These are phyloP conservation scores for Pleurotus djamor DNA, from an alignment of 768 basidiomycete species.

Conservation along the genomic window DNA sequence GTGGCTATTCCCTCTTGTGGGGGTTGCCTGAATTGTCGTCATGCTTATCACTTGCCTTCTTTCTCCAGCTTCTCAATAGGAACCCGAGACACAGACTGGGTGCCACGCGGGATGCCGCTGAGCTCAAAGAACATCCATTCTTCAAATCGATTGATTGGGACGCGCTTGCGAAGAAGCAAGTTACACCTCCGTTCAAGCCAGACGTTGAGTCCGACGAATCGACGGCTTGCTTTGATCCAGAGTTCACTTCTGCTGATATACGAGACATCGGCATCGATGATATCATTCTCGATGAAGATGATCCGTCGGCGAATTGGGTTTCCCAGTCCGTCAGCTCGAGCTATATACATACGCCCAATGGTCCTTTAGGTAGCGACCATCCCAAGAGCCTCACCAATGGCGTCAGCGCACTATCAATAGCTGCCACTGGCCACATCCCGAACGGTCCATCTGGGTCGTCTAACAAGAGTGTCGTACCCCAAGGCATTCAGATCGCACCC, in stretches of 20 bases:
- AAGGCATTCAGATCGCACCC: constrained; percentile 53
- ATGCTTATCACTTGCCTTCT: constrained; percentile 14
- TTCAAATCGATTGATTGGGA: constrained; percentile 92
- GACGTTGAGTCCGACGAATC: constrained; percentile 97
- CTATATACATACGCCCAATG: constrained; percentile 66
- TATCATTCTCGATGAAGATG: constrained; percentile 55
- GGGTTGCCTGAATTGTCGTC: background rate
- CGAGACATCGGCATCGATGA: constrained; percentile 59
- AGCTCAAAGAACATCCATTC: constrained; percentile 95
- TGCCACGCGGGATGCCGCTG: constrained; percentile 84
- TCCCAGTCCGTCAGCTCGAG: constrained; percentile 39
- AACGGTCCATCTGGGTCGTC: constrained; percentile 17
- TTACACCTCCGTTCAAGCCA: constrained; percentile 97
- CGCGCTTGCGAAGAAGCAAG: constrained; percentile 81
- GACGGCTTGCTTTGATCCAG: constrained; percentile 97
- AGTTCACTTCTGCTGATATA: constrained; percentile 93
- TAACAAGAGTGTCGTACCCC: constrained; percentile 10
- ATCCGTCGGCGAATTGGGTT: constrained; percentile 74
- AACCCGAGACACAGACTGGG: constrained; percentile 98
- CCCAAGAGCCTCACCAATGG: constrained; percentile 8
- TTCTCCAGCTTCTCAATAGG: constrained; percentile 84
- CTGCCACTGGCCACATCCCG: constrained; percentile 11
- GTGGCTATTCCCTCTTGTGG: constrained; percentile 7
- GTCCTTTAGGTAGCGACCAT: constrained; percentile 69
- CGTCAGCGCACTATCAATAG: constrained; percentile 9